Percentiles rank a stretch among this genome's conserved stretches.
These are phyloP conservation scores for Monosporascus sp. DNA, from an alignment of 2,329 filamentous ascomycete species.

Conservation along the genomic window DNA sequence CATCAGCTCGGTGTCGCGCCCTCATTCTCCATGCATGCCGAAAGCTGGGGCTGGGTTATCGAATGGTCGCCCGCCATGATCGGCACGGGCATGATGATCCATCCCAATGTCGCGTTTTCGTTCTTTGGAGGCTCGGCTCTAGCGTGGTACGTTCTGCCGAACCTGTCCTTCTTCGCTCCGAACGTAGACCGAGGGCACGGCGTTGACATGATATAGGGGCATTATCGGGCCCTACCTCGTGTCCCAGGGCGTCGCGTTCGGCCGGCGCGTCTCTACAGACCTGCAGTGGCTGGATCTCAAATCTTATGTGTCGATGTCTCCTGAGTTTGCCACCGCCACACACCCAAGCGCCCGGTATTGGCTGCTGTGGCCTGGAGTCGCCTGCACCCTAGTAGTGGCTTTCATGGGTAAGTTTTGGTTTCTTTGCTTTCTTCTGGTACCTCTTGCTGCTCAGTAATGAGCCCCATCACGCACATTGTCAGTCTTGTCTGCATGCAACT, in stretches of 20 bases:
- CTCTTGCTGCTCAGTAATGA: background rate
- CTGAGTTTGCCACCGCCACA: background rate
- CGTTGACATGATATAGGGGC: slow-evolving; percentile 1
- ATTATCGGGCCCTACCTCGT: slow-evolving; percentile 45
- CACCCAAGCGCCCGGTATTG: slow-evolving; percentile 8
- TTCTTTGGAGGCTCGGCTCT: slow-evolving; percentile 43
- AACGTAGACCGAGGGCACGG: too few species aligned
- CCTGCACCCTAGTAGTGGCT: slow-evolving; percentile 2
- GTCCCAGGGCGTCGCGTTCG: slow-evolving; percentile 35
- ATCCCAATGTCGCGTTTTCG: slow-evolving; percentile 44
- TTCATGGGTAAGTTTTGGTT: slow-evolving; percentile 1
- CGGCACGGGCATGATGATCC: slow-evolving; percentile 44
- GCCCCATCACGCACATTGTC: background rate
- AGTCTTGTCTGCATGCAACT: too few species aligned
- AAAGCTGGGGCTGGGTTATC: slow-evolving; percentile 49
- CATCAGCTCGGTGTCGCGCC: background rate
- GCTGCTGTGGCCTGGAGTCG: slow-evolving; percentile 9
- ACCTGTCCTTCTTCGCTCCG: too few species aligned
- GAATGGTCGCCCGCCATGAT: slow-evolving; percentile 49
- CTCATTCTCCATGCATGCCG: slow-evolving; percentile 33
- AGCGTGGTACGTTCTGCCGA: slow-evolving; percentile 30
- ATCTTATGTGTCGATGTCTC: slow-evolving; percentile 2
- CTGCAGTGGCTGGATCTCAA: background rate
- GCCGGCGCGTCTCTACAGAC: slow-evolving; percentile 14
- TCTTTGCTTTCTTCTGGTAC: background rate